A percentile compares a stretch with the other conserved stretches of the same genome.
phyloP scores from a whole-genome alignment of 208 protist species.

The Kentomonas sorsogonicus region DNA sequence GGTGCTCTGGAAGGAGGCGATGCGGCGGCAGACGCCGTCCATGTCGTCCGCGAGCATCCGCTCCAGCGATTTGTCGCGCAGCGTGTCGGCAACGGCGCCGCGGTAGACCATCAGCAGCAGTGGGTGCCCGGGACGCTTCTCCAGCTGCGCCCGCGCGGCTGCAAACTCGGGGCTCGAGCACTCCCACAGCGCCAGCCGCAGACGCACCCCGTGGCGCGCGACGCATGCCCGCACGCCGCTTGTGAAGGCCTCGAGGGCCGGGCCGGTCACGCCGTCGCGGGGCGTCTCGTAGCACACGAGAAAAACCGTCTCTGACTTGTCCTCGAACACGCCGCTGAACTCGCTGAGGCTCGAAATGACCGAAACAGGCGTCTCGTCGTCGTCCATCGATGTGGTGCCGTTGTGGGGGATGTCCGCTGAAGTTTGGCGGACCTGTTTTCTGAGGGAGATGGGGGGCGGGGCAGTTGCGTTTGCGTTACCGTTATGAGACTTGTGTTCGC shows the following conservation, averaged over 20 bases:
- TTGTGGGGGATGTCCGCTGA: no score
- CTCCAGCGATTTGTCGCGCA: constrained; percentile 26
- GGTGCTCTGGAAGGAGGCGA: constrained; percentile 45
- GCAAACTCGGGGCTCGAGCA: constrained; percentile 46
- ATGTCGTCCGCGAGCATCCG: constrained; percentile 22
- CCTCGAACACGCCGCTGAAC: constrained; percentile 43
- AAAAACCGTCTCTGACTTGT: constrained; percentile 24
- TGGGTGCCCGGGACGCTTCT: constrained; percentile 39
- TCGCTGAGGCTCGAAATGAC: constrained; percentile 46
- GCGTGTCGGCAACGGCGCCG: constrained; percentile 49
- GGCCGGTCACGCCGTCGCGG: constrained; percentile 33
- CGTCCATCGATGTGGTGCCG: no score
- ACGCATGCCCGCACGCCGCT: constrained; percentile 19
- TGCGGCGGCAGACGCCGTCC: constrained; percentile 39
- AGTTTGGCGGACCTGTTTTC: no score
- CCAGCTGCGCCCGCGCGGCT: constrained; percentile 48
- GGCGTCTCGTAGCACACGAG: constrained; percentile 70
- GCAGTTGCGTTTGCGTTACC: no score
- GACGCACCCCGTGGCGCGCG: constrained; percentile 12
- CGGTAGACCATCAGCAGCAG: constrained; percentile 56
- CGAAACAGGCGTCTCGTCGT: constrained; percentile 11
- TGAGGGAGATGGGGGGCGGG: no score
- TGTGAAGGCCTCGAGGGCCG: constrained; percentile 29
- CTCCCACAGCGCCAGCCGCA: constrained; percentile 66
- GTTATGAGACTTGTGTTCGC: no score